These are phyloP conservation scores for Oxytropis ochrocephala DNA, from an alignment of 306 rosid species.

Conservation along the genomic window DNA sequence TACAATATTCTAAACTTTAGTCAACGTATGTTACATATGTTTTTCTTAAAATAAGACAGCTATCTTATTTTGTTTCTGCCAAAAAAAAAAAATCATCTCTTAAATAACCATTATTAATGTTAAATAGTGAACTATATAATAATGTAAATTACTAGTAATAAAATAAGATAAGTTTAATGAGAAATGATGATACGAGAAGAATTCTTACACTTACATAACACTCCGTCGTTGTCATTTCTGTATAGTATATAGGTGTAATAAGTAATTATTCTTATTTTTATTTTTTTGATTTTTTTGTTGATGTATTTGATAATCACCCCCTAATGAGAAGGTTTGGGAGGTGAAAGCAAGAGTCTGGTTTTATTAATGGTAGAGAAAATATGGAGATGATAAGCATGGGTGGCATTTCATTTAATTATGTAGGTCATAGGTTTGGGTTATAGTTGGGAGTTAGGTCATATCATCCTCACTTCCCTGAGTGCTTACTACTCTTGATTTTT, in stretches of 20 bases:
- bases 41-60: not conserved
- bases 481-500: not conserved
- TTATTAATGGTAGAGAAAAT: not conserved
- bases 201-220: not conserved
- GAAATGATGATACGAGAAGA: not conserved
- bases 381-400: not conserved
- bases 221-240: not conserved
- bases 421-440: constrained; percentile 11
- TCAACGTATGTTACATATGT: not conserved
- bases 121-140: not conserved
- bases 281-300: not conserved
- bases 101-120: not conserved
- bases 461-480: constrained; percentile 1
- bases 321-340: not conserved
- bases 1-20: not conserved
- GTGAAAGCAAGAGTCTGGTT: not conserved
- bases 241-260: not conserved
- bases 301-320: not conserved
- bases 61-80: too few relatives aligned
- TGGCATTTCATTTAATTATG: constrained; percentile 4
- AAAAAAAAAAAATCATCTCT: not conserved
- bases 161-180: not conserved
- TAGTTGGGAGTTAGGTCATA: constrained; percentile 58
- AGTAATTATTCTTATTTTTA: not conserved
- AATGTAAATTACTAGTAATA: not conserved